Evolutionary conservation across 2,329 filamentous ascomycete genomes (phyloP).

Genomic region (Aspergillus luchuensis): DNA sequence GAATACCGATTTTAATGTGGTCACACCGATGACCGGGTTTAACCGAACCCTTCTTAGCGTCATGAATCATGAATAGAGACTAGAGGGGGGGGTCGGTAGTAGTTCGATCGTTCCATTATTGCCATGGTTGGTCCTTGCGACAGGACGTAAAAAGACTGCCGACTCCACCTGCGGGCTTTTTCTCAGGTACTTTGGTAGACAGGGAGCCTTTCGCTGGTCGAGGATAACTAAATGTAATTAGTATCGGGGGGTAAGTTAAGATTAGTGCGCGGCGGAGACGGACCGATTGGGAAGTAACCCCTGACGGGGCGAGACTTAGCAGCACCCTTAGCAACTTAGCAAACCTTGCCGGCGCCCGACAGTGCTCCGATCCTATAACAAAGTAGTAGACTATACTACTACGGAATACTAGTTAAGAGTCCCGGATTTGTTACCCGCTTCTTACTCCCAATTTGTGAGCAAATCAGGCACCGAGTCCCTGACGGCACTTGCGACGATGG

Average conservation of each 20-base stretch:
- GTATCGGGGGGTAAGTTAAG: no score
- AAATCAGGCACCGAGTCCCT: background rate
- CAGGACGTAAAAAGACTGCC: background rate
- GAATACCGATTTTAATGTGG: background rate
- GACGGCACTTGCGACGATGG: background rate
- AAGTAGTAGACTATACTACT: no score
- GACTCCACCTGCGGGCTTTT: conserved; percentile 3
- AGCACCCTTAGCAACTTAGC: background rate
- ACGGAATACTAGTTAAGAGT: no score
- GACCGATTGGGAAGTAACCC: conserved; percentile 1
- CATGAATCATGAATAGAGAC: background rate
- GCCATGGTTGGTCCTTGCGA: background rate
- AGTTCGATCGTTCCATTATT: background rate
- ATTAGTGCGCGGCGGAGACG: background rate
- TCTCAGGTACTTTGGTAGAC: no score
- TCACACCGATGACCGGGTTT: background rate
- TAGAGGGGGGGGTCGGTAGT: background rate
- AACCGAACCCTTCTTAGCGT: background rate
- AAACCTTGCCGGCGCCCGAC: conserved; percentile 5
- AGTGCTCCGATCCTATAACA: background rate
- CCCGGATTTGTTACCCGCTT: background rate
- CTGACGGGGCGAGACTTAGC: background rate
- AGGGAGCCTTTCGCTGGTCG: background rate
- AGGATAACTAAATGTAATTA: no score
- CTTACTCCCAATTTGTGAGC: no score